Conservation (phyloP, 179 eudicot species). For the Nepenthes alata region DNA sequence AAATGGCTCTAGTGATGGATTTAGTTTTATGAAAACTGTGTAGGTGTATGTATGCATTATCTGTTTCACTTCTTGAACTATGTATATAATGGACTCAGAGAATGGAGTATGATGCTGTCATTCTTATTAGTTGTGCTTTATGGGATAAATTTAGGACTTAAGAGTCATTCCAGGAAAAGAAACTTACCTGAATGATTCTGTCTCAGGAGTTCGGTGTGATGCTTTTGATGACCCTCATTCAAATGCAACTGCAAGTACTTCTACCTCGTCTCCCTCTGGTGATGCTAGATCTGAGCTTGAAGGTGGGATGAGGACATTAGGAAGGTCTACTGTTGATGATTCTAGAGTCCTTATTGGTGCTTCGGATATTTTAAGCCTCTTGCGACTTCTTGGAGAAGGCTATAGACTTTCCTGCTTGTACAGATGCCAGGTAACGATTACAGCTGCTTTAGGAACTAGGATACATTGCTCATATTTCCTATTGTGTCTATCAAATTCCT, state of each 20-base stretch:
- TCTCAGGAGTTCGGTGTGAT: constrained; percentile 55
- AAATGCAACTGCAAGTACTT: constrained; percentile 25
- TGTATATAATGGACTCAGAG: too few species aligned
- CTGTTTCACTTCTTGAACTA: too few species aligned
- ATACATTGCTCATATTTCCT: constrained; percentile 3
- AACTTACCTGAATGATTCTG: constrained; percentile 5
- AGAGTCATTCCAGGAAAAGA: neutral
- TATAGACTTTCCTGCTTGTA: constrained; percentile 80
- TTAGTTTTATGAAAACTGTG: too few species aligned
- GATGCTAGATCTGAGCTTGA: constrained; percentile 64
- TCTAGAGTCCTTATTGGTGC: constrained; percentile 51
- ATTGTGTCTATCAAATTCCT: neutral
- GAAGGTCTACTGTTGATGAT: constrained; percentile 34
- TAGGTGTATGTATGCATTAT: too few species aligned
- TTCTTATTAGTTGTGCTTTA: too few species aligned
- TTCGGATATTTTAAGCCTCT: constrained; percentile 58
- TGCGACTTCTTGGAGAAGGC: constrained; percentile 75
- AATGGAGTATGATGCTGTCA: too few species aligned
- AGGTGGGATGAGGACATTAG: constrained; percentile 23
- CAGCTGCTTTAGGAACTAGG: neutral
- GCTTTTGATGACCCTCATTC: constrained; percentile 52
- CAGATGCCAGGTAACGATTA: constrained; percentile 63
- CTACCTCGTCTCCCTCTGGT: constrained; percentile 39
- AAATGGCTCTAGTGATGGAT: too few species aligned
- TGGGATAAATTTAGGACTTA: too few species aligned